A percentile compares a stretch with the other conserved stretches of the same genome.
Conservation (phyloP, 805 yeast species). For the Candida vartiovaarae region DNA sequence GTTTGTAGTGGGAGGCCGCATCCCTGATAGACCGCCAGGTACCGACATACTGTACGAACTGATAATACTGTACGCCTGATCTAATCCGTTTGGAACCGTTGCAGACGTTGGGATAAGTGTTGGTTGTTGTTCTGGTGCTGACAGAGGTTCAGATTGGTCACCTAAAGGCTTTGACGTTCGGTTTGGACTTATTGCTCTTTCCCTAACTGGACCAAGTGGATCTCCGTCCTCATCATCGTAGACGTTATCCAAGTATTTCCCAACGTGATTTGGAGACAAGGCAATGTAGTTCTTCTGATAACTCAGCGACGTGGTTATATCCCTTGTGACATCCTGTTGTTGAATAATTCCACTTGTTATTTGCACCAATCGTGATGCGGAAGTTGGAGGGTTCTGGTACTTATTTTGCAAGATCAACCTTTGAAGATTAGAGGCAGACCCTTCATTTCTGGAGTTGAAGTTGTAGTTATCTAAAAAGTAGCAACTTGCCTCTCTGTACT, state of each 20-base stretch:
- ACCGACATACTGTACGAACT: conserved; percentile 18
- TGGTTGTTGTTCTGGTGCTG: conserved; percentile 3
- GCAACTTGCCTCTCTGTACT: conserved; percentile 12
- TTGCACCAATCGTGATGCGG: background rate
- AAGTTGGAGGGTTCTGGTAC: conserved; percentile 3
- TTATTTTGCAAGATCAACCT: conserved; percentile 21
- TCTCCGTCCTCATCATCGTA: conserved; percentile 1
- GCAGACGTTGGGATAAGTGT: background rate
- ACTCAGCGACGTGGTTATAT: conserved; percentile 1
- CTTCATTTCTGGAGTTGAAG: conserved; percentile 3
- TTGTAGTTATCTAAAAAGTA: conserved; percentile 18
- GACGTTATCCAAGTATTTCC: conserved; percentile 14
- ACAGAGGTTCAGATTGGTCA: conserved; percentile 2
- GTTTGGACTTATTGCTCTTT: no score
- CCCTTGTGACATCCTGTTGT: conserved; percentile 1
- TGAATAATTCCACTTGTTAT: background rate
- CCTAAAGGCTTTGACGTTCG: background rate
- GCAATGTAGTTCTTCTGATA: conserved; percentile 9
- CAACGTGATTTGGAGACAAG: conserved; percentile 14
- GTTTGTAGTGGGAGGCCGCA: conserved; percentile 10
- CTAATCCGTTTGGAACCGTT: background rate
- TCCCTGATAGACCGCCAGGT: conserved; percentile 5
- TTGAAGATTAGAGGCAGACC: conserved; percentile 17
- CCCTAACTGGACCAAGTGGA: no score
- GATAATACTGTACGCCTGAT: conserved; percentile 8